A percentile compares a stretch with the other conserved stretches of the same genome.
These are phyloP conservation scores for Neobulgaria alba DNA, from an alignment of 2,329 filamentous ascomycete genomes.

Conservation along the genomic window DNA sequence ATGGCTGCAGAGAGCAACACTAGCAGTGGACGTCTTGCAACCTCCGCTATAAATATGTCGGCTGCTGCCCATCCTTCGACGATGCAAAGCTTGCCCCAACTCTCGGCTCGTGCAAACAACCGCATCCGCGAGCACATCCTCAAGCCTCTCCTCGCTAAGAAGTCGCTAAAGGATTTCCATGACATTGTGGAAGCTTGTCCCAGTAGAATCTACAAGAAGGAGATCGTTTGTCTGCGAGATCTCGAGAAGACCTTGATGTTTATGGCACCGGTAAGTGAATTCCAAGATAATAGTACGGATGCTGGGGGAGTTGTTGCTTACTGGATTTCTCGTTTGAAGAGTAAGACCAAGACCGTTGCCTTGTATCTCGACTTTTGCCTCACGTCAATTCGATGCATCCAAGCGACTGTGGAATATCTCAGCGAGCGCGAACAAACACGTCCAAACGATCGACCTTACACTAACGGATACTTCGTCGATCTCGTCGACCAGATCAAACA, in stretches of 20 bases:
- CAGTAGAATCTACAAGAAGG: constrained; percentile 69
- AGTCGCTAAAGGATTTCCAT: constrained; percentile 70
- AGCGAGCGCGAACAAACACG: constrained; percentile 80
- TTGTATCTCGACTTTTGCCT: constrained; percentile 83
- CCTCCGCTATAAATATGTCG: constrained; percentile 54
- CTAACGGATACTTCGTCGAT: constrained; percentile 94
- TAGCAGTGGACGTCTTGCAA: constrained; percentile 32
- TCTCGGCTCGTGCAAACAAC: constrained; percentile 62
- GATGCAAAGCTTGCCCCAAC: constrained; percentile 44
- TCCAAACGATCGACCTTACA: constrained; percentile 82
- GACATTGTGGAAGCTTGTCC: constrained; percentile 71
- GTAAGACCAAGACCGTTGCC: constrained; percentile 61
- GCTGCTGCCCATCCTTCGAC: constrained; percentile 40
- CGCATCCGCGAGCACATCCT: constrained; percentile 76
- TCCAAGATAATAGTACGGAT: constrained; percentile 37
- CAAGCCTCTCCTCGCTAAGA: constrained; percentile 65
- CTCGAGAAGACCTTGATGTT: constrained; percentile 90
- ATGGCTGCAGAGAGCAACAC: constrained; percentile 36
- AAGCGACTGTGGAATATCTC: constrained; percentile 79
- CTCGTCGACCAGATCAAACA: constrained; percentile 86
- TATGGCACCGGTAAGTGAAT: constrained; percentile 82
- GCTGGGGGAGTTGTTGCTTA: constrained; percentile 56
- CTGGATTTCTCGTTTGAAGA: constrained; percentile 61
- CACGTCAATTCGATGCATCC: constrained; percentile 80
- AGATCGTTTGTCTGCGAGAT: constrained; percentile 86